Evolutionary conservation across 257 asterid species (phyloP), one percentile per base, ranked within the genome.

Genomic region (Solanum arcanum): DNA sequence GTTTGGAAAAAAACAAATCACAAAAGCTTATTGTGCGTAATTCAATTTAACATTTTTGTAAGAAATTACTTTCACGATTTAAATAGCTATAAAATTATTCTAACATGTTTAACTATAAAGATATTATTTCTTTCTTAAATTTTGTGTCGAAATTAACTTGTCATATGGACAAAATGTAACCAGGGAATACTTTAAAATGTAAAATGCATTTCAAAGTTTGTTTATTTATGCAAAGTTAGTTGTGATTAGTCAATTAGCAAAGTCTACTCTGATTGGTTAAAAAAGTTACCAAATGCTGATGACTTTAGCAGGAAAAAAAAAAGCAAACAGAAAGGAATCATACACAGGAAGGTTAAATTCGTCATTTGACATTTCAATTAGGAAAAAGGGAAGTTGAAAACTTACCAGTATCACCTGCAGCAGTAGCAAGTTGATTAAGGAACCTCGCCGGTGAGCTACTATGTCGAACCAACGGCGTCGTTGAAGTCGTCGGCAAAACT

Each of bases 401-500:
- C 56, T 15, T 13, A 15, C 46, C 25, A 77, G 59, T 69, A 75
- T 89, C 90, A 83, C 91, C 88, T 9, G 92, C 92, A 47, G 95
- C 92, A 56, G 93, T 84, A 14, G 95, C 95, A 23, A 96, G 91
- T 39, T 95, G 96, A 66, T 93, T 93, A 46, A 93, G 97, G 88
- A 96, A 93, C 23, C 96, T 96, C 60, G 98, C 95, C 1, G 99
- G 98, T 9, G 94, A 95, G 89, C 96, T 95, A 69, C 96, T 93
- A 11, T 95, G 98, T 59, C 99, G 92, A 60, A 92, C 88, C 92
- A 95, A 74, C 13, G 94, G 85, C 44, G 96, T 81, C 13, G 89
- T 25, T 35, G 93, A 83, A 27, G 87, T 68, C 39, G 86, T 83
- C 13, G 87, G 86, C n/a, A 86, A 59, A 20, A 39, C 73, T 13